phyloP scores from a whole-genome alignment of 108 stramenopile species.

The Aurantiochytrium sp. region DNA sequence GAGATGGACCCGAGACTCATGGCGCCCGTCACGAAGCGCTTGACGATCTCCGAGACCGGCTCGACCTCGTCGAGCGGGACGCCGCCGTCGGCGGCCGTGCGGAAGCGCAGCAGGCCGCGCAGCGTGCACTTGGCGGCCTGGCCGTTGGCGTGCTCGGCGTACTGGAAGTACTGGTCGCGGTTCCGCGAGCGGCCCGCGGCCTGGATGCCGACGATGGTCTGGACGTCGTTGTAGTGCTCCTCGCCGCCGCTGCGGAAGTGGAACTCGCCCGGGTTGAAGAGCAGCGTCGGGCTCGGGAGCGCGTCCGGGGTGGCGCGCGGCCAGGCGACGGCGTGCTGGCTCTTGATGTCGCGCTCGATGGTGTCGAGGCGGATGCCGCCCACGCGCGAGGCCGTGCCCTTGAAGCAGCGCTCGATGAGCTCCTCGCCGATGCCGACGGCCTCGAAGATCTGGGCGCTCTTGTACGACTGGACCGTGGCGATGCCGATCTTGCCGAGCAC shows the following conservation, averaged over 20 bases:
- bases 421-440: constrained; percentile 91
- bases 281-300: background rate
- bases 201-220: constrained; percentile 31
- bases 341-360: constrained; percentile 75
- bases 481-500: constrained; percentile 97
- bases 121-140: constrained; percentile 65
- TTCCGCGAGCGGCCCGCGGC: background rate
- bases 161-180: background rate
- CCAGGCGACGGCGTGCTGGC: constrained; percentile 64
- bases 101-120: constrained; percentile 84
- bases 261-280: constrained; percentile 23
- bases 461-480: constrained; percentile 88
- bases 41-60: constrained; percentile 80
- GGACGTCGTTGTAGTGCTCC: constrained; percentile 90
- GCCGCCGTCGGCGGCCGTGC: constrained; percentile 71
- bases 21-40: constrained; percentile 88
- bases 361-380: constrained; percentile 89
- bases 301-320: constrained; percentile 62
- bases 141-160: constrained; percentile 24
- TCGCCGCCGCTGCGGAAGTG: constrained; percentile 71
- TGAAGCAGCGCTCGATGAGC: constrained; percentile 89
- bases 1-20: constrained; percentile 92
- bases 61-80: constrained; percentile 85
- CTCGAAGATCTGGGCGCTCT: constrained; percentile 96
- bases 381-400: constrained; percentile 89